Evolutionary conservation across 306 rosid genomes (phyloP).

Genomic region (Geum urbanum): DNA sequence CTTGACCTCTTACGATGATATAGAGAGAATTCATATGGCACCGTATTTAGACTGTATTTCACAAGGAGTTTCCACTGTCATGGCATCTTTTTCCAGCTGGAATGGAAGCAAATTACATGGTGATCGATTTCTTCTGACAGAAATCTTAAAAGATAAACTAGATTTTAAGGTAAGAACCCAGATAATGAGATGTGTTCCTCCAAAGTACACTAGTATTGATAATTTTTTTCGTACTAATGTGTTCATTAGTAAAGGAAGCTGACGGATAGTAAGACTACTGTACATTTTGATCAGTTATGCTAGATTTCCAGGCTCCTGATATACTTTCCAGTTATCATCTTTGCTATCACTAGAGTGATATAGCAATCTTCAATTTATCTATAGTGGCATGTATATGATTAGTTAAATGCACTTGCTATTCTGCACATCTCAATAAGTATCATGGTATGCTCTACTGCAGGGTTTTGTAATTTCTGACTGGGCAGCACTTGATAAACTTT

Average conservation of each 20-base stretch:
- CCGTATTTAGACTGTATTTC: conserved; percentile 86
- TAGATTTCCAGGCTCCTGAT: neutral
- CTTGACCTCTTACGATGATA: conserved; percentile 54
- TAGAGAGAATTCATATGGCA: conserved; percentile 78
- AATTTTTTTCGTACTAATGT: too few species aligned
- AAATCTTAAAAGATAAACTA: conserved; percentile 67
- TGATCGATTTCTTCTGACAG: conserved; percentile 60
- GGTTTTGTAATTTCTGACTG: conserved; percentile 87
- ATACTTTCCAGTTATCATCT: neutral
- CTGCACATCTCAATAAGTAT: conserved; percentile 2
- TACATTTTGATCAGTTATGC: neutral
- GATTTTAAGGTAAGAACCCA: conserved; percentile 63
- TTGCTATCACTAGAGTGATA: neutral
- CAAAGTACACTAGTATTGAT: neutral
- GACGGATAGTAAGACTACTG: neutral
- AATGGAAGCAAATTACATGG: conserved; percentile 64
- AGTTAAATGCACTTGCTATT: conserved; percentile 2
- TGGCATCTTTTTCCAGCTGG: conserved; percentile 92
- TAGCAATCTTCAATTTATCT: neutral
- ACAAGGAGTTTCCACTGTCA: conserved; percentile 75
- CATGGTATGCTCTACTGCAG: conserved; percentile 37
- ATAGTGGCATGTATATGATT: neutral
- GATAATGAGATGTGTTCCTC: neutral
- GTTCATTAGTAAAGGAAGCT: neutral
- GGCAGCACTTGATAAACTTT: conserved; percentile 69